phyloP scores from a whole-genome alignment of 345 rosid species.

The Acer yangbiense region DNA sequence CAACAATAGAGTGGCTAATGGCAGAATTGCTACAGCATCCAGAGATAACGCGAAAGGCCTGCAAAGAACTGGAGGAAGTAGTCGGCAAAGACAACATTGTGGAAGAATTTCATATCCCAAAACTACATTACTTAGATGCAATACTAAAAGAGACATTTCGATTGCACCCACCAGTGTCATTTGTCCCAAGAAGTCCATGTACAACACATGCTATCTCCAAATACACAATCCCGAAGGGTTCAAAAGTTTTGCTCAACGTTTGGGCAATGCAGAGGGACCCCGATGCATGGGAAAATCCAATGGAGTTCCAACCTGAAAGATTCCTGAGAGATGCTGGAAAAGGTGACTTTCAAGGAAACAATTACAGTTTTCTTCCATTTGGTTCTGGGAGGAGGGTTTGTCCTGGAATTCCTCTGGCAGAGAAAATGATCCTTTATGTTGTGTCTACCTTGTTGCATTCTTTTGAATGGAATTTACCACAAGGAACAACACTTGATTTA shows the following conservation, averaged over 20 bases:
- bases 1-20: conserved; percentile 23
- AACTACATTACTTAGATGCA: conserved; percentile 15
- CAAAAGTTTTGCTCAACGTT: conserved; percentile 9
- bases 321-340: not conserved
- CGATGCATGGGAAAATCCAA: conserved; percentile 11
- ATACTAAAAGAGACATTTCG: conserved; percentile 13
- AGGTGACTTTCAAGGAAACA: too few relatives aligned
- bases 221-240: conserved; percentile 21
- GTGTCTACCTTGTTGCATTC: too few relatives aligned
- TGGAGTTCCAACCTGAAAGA: conserved; percentile 18
- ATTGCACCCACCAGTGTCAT: conserved; percentile 16
- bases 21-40: conserved; percentile 22
- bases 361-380: too few relatives aligned
- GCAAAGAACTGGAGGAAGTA: conserved; percentile 14
- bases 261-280: conserved; percentile 21
- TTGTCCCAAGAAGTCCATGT: conserved; percentile 11
- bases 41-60: not conserved
- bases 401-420: too few relatives aligned
- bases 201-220: not conserved
- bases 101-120: conserved; percentile 18
- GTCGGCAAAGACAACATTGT: conserved; percentile 22
- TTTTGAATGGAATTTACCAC: too few relatives aligned
- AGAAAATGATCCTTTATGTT: too few relatives aligned
- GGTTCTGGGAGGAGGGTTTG: too few relatives aligned
- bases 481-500: too few relatives aligned